Conservation (phyloP, 768 basidiomycete genomes). For the Heimioporus sp. region DNA sequence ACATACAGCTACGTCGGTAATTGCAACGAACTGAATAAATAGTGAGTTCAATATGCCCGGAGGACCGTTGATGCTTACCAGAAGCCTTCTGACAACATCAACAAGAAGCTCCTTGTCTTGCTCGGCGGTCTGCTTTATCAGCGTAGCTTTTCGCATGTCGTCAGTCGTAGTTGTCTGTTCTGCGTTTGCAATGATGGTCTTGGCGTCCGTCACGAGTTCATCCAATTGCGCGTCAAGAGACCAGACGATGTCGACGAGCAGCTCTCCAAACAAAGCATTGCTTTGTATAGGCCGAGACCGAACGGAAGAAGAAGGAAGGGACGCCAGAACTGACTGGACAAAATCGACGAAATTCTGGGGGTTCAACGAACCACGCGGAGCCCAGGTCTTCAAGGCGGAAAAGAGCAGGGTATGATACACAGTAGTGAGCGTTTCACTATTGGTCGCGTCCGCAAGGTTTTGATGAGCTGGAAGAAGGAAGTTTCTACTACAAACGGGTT, state of each 20-base stretch:
- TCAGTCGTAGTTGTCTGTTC: constrained; percentile 21
- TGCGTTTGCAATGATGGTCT: constrained; percentile 36
- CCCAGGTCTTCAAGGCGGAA: constrained; percentile 57
- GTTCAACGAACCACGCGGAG: constrained; percentile 45
- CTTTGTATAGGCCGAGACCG: constrained; percentile 37
- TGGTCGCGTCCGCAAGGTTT: constrained; percentile 52
- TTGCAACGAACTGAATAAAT: constrained; percentile 47
- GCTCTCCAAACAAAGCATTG: constrained; percentile 55
- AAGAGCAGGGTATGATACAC: constrained; percentile 68
- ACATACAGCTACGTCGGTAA: constrained; percentile 60
- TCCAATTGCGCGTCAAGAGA: constrained; percentile 75
- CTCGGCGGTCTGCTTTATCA: constrained; percentile 53
- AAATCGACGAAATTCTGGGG: constrained; percentile 57
- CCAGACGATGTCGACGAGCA: constrained; percentile 81
- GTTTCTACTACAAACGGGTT: constrained; percentile 47
- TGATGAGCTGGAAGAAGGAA: constrained; percentile 60
- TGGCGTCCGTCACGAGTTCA: constrained; percentile 59
- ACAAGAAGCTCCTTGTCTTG: constrained; percentile 62
- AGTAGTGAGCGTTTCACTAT: constrained; percentile 56
- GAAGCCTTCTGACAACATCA: constrained; percentile 54
- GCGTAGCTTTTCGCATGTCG: constrained; percentile 34
- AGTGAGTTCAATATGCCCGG: background rate
- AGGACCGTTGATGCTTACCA: constrained; percentile 39
- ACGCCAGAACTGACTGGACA: constrained; percentile 56
- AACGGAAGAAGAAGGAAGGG: constrained; percentile 64